Evolutionary conservation across 192 early-diverging fungal species (phyloP), one percentile per base, ranked within the genome.

Genomic region (Linderina pennispora): DNA sequence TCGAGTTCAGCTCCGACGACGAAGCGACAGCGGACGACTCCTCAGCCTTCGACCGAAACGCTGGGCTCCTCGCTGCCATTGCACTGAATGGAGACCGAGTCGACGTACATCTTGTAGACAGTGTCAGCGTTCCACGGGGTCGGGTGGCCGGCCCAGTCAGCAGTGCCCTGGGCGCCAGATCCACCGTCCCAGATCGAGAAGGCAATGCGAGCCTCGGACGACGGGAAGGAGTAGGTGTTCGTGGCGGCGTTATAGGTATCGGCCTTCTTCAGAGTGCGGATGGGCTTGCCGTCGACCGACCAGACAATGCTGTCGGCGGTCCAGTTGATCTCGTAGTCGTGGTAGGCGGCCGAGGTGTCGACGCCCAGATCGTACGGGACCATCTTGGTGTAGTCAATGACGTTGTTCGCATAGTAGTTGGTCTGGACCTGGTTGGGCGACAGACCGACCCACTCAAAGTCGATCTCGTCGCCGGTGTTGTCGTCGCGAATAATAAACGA

Each of bases 161-260:
- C 28, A 0, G 82, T 84, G 15, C 75, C 77, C 23, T 72, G 50
- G 6, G 65, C 68, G 3, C 68, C 65, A 3, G 73, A 61, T 0
- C 79, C 82, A 21, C 75, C 82, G 42, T 85, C 80, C 83, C 83
- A 85, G 40, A 85, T 77, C 20, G 76, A 78, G 39, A 82, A 67
- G 18, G 68, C 64, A 20, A 85, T 70, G n/a, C 73, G 76, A 20
- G 65, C 49, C 39, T 75, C 76, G 8, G 72, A 46, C 8, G 67
- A 45, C 0, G 83, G 80, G 68, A 58, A 84, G 19, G 17, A 26
- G 48, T 62, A 78, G 7, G 26, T 36, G 24, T 50, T 49, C 19
- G 55, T 47, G 5, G 61, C 65, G 0, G 58, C 54, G 25, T 77
- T 56, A 8, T 43, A 58, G 38, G 78, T 80, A 13, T 77, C 65